Base-by-base conservation (phyloP, 2,329 filamentous ascomycete species). In the Xylariaceae sp. region DNA sequence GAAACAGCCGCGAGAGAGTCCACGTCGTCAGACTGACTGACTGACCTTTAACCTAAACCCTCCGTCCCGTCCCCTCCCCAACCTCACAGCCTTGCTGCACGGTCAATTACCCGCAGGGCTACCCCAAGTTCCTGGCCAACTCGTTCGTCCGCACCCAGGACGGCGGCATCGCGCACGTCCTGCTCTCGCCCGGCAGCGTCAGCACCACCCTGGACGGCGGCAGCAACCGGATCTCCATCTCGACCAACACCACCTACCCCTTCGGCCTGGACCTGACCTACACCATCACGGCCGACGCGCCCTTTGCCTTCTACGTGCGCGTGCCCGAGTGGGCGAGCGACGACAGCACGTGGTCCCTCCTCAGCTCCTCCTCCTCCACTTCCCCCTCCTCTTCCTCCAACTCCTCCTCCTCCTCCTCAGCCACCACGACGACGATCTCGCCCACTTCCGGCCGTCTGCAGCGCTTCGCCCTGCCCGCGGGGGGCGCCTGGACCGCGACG, bases 41-140 rank as follows among this genome's bases (percentile, higher is more conserved):
- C n/a, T n/a, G n/a, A n/a, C n/a, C n/a, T n/a, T n/a, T n/a, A n/a
- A n/a, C n/a, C n/a, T n/a, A n/a, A n/a, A n/a, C n/a, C n/a, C n/a
- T n/a, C n/a, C n/a, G n/a, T n/a, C n/a, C n/a, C n/a, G n/a, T n/a
- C n/a, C n/a, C n/a, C n/a, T n/a, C n/a, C n/a, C n/a, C n/a, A n/a
- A n/a, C n/a, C n/a, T n/a, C 12, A 15, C 10, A 53, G 50, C 64
- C 65, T 5, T 76, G 72, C 51, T 76, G 72, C 43, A 71, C 70
- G 1, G 72, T 76, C 37, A 76, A 76, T 40, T 67, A 74, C 44
- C 66, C 64, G 0, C 70, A 75, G 49, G 72, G 65, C 4, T 72
- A 68, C 44, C 68, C 72, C 0, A 75, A 76, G 39, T 75, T 70
- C 36, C 53, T 70, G 1, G 61, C 68, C n/a, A 60, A 61, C 31